Percentiles rank a stretch among this genome's conserved stretches.
phyloP scores from a whole-genome alignment of 305 asterid genomes.

The Caryopteris hybrid region DNA sequence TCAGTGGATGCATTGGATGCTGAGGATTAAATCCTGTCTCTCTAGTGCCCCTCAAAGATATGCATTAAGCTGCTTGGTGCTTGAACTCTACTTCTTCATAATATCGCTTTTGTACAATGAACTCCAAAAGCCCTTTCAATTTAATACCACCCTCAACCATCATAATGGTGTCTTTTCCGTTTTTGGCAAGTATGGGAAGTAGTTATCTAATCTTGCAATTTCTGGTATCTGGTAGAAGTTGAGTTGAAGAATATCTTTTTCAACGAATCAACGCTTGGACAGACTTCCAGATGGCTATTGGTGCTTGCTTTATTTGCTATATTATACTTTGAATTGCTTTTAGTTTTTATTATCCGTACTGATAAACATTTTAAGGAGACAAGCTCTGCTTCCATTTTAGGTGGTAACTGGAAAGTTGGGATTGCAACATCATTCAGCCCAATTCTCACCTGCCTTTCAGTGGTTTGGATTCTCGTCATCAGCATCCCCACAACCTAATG shows the following conservation, averaged over 20 bases:
- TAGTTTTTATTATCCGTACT: neutral
- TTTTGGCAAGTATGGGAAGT: neutral
- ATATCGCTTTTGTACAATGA: neutral
- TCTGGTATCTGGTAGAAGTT: neutral
- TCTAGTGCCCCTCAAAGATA: too few species aligned
- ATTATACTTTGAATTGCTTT: neutral
- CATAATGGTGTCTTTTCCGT: neutral
- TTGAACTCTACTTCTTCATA: neutral
- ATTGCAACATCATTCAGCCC: conserved; percentile 29
- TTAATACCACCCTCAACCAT: neutral
- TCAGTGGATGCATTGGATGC: too few species aligned
- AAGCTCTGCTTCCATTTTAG: conserved; percentile 26
- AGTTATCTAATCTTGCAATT: neutral
- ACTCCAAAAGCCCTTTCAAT: neutral
- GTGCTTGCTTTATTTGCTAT: conserved; percentile 4
- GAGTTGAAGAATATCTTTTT: neutral
- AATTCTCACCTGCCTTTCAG: conserved; percentile 34
- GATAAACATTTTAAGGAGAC: neutral
- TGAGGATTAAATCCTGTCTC: too few species aligned
- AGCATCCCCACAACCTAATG: conserved; percentile 45
- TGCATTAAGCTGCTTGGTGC: neutral
- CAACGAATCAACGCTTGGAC: conserved; percentile 11
- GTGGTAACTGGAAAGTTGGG: conserved; percentile 34
- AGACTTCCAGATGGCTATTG: neutral
- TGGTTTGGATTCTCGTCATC: conserved; percentile 55